Conservation (phyloP, 2,329 filamentous ascomycete genomes). For the Trichoderma harzianum region DNA sequence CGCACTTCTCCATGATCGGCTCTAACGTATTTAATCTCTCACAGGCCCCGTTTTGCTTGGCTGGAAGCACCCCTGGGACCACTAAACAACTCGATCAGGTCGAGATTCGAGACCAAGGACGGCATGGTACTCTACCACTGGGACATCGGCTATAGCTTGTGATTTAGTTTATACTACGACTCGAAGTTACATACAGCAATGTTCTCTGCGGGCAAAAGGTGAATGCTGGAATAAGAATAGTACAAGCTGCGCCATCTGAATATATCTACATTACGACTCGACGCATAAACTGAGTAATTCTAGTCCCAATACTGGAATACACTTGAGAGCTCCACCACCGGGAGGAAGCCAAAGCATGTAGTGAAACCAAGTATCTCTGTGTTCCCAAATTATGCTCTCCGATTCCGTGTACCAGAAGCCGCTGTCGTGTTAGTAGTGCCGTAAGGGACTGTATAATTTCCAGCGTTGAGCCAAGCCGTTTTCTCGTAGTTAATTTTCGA, state of each 20-base stretch:
- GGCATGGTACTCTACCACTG: not conserved
- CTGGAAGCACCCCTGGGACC: conserved; percentile 20
- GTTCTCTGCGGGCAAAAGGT: not conserved
- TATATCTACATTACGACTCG: not conserved
- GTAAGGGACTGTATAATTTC: not conserved
- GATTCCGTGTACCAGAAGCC: not conserved
- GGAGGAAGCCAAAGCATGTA: not conserved
- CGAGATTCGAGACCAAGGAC: not conserved
- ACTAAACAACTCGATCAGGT: not conserved
- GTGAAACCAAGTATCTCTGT: not conserved
- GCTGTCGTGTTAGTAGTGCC: not conserved
- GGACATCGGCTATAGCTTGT: not conserved
- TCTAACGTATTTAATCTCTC: not conserved
- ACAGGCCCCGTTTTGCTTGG: conserved; percentile 16
- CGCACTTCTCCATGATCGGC: not conserved
- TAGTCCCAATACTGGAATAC: not conserved
- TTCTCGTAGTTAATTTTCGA: too few species aligned
- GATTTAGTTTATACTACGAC: not conserved
- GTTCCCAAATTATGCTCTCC: not conserved
- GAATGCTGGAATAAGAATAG: not conserved
- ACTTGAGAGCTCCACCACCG: not conserved
- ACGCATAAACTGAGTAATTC: not conserved
- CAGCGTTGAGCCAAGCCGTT: not conserved
- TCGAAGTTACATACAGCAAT: not conserved
- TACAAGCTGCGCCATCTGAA: not conserved